Evolutionary conservation across 2,329 filamentous ascomycete species (phyloP), one percentile per base, ranked within the genome.

Genomic region (Emericellopsis atlantica): DNA sequence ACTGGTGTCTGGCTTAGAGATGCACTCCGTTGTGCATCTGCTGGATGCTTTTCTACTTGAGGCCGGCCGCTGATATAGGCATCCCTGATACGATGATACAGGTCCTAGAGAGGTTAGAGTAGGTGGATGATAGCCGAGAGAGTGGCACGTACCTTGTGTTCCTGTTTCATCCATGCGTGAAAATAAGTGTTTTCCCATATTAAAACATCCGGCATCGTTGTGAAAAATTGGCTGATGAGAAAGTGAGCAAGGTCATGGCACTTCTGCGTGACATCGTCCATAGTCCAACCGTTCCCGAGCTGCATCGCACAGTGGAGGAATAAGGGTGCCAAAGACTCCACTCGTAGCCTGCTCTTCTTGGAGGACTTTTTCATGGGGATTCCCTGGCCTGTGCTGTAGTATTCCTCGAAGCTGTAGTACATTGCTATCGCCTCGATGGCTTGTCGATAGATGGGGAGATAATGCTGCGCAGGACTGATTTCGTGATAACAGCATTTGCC

Each of bases 211-310:
- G 66, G 4, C 26, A 12, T 66, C 29, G 14, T 15, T 9, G 32
- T 35, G 2, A 60, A 51, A 37, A 75, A 70, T 42, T 78, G 73
- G 5, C 62, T 61, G 11, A 74, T 59, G 2, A 79, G 54, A 44
- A 76, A 76, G 2, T 61, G 51, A 2, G 67, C 68, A 45, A 76
- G 70, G 15, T 67, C 62, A 31, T 61, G 48, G 40, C 68, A 71
- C 22, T 67, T 60, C 14, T 61, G 52, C 8, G 65, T 53, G 1
- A 69, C 68, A 41, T 78, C 73, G 22, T 67, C 58, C 5, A 67
- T 55, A 1, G 71, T 66, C 24, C 65, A 60, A 8, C 72, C 73
- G 45, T 76, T 70, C 11, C 74, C 74, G 15, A 67, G 56, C 37
- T 53, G 59, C n/a, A 67, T 54, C 16, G 70, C 67, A 48, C 76